Evolutionary conservation across 2,329 filamentous ascomycete species (phyloP), one percentile per base, ranked within the genome.

Genomic region (Cladophialophora yegresii): DNA sequence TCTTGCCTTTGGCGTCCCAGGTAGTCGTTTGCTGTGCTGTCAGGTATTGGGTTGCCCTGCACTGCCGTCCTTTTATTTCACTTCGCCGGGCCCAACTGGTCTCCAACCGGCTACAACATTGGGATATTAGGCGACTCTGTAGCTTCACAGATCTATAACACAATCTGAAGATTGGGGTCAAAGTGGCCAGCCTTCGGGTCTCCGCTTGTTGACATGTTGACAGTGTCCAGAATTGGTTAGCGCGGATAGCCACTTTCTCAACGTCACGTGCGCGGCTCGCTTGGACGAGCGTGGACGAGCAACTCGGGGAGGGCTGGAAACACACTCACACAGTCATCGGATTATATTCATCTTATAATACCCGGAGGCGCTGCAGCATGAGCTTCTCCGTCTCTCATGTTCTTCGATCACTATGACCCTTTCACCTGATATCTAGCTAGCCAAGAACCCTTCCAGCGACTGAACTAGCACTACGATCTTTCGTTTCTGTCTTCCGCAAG

Each of bases 401-500:
- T 12, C n/a, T 36, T 20, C 28, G 8, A 6, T 16, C 32, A n/a
- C 33, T 23, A 16, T 7, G 7, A 4, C 33, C 26, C n/a, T 30
- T 22, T 50, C 33, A 23, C 22, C n/a, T 5, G 26, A 53, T 47
- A n/a, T 33, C 40, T 22, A 13, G 26, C 30, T 59, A 74, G 68
- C 72, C 75, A 70, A 86, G 72, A 64, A 97, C 93, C 66, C 87
- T 85, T n/a, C 93, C 93, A 23, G 91, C 90, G 63, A 88, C 82
- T 58, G 87, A 77, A 58, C 91, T 84, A 54, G 72, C 78, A 77
- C 93, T 97, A 76, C 88, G 88, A 77, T 99, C 95, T 77, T 91
- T 93, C 0, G 95, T 98, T 75, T 89, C 81, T 26, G 92, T 92
- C 83, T 98, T 98, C 82, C 84, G 92, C 74, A 99, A 80, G 2